phyloP scores from a whole-genome alignment of 805 yeast species.

The Pichia nakasei region DNA sequence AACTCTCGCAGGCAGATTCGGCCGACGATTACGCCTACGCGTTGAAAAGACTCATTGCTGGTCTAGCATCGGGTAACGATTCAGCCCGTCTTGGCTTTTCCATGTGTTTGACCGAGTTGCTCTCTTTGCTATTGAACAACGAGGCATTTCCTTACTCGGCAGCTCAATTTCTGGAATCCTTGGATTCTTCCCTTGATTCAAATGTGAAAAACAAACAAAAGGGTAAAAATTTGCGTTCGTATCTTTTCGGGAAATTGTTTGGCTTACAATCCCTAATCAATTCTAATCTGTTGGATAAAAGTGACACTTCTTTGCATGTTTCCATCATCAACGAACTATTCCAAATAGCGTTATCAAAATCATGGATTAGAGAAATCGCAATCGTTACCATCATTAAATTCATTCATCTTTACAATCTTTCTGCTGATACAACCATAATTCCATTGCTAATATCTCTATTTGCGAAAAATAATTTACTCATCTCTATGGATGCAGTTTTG shows the following conservation, averaged over 20 bases:
- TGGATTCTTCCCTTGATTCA: slow-evolving; percentile 29
- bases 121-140: slow-evolving; percentile 25
- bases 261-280: slow-evolving; percentile 72
- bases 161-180: slow-evolving; percentile 24
- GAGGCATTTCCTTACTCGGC: slow-evolving; percentile 18
- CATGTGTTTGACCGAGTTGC: slow-evolving; percentile 70
- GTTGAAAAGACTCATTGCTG: slow-evolving; percentile 65
- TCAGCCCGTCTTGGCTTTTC: slow-evolving; percentile 85
- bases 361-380: slow-evolving; percentile 83
- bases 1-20: slow-evolving; percentile 37
- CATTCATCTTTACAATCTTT: slow-evolving; percentile 22
- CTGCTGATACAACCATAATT: slow-evolving; percentile 11
- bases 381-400: slow-evolving; percentile 61
- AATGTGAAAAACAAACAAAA: slow-evolving; percentile 38
- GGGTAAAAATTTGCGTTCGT: slow-evolving; percentile 77
- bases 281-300: slow-evolving; percentile 31
- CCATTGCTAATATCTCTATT: slow-evolving; percentile 30
- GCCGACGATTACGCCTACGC: slow-evolving; percentile 75
- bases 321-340: slow-evolving; percentile 38
- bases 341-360: slow-evolving; percentile 52
- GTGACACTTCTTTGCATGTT: slow-evolving; percentile 22
- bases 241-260: slow-evolving; percentile 74
- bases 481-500: slow-evolving; percentile 76
- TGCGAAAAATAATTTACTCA: slow-evolving; percentile 44
- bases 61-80: slow-evolving; percentile 73